phyloP scores from a whole-genome alignment of 2,329 filamentous ascomycete genomes.

The Sphaceloma murrayae region DNA sequence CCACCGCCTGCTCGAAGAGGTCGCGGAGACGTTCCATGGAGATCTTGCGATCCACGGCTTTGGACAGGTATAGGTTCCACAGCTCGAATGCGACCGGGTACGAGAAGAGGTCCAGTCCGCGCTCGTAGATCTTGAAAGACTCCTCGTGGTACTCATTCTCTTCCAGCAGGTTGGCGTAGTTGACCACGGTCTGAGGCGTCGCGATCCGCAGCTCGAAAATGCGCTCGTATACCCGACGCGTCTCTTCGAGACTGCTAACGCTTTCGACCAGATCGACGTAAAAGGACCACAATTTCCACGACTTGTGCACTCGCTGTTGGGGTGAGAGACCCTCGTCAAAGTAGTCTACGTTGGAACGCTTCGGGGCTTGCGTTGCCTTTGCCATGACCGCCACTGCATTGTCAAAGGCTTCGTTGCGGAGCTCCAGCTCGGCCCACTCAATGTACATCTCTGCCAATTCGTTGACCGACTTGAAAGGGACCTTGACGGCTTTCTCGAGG shows the following conservation, averaged over 20 bases:
- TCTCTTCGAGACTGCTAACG: conserved; percentile 82
- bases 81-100: conserved; percentile 97
- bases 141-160: conserved; percentile 95
- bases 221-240: conserved; percentile 85
- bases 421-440: conserved; percentile 97
- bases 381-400: conserved; percentile 92
- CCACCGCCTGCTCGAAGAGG: conserved; percentile 92
- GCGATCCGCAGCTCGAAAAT: conserved; percentile 98
- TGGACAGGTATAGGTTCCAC: conserved; percentile 96
- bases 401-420: conserved; percentile 92
- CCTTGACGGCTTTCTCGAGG: conserved; percentile 95
- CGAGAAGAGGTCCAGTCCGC: conserved; percentile 93
- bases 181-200: conserved; percentile 95
- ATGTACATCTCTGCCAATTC: conserved; percentile 98
- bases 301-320: conserved; percentile 95
- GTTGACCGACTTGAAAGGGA: conserved; percentile 94
- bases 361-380: conserved; percentile 93
- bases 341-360: conserved; percentile 96
- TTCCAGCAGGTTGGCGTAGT: conserved; percentile 91
- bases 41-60: conserved; percentile 92
- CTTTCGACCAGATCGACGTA: conserved; percentile 97
- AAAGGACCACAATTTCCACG: conserved; percentile 99
- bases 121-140: conserved; percentile 93
- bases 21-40: conserved; percentile 89
- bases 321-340: conserved; percentile 91